Evolutionary conservation across 352 stramenopile species (phyloP).

Genomic region (Phytophthora litchii): DNA sequence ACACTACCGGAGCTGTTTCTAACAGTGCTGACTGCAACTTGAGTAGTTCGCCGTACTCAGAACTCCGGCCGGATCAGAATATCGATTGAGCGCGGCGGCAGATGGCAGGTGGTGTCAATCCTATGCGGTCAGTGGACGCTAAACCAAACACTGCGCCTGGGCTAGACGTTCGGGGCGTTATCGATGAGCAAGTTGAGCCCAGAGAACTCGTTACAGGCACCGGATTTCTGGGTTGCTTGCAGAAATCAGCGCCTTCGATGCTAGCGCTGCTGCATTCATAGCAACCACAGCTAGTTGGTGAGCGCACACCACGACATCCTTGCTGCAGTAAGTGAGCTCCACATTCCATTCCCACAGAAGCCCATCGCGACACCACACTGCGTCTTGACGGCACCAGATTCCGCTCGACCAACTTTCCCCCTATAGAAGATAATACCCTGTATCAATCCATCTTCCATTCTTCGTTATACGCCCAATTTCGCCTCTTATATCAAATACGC

Average conservation of each 20-base stretch:
- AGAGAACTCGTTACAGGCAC: not conserved
- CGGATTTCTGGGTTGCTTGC: conserved; percentile 31
- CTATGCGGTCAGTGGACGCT: no score
- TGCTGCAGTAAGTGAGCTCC: conserved; percentile 2
- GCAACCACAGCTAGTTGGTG: not conserved
- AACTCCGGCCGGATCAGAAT: conserved; percentile 15
- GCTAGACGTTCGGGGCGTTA: no score
- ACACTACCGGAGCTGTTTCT: no score
- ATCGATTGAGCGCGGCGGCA: conserved; percentile 9
- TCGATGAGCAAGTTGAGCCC: not conserved
- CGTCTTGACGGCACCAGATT: conserved; percentile 17
- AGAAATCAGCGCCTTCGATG: conserved; percentile 11
- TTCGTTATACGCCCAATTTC: not conserved
- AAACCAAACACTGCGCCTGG: no score
- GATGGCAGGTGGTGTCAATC: not conserved
- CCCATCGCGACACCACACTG: conserved; percentile 21
- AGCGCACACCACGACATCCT: no score
- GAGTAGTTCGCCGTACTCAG: not conserved
- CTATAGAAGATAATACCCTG: not conserved
- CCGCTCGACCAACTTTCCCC: not conserved
- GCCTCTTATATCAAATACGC: not conserved
- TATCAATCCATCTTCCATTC: not conserved
- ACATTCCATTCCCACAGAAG: not conserved
- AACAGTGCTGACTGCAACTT: not conserved
- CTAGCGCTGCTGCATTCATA: not conserved